phyloP scores from a whole-genome alignment of 805 yeast species.

The Phaffomyces antillensis region DNA sequence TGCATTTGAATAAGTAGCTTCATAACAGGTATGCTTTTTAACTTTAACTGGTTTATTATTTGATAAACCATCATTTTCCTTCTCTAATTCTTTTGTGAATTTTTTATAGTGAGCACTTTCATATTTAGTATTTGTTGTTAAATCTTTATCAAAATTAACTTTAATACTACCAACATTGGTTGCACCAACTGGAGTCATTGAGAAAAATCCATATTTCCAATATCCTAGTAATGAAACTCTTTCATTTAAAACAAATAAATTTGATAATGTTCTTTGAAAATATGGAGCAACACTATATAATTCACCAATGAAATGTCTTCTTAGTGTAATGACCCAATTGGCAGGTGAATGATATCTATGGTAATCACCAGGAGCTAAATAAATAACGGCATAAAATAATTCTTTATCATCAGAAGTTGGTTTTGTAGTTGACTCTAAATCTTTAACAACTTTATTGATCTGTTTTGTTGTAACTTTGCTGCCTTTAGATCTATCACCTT shows the following conservation, averaged over 20 bases:
- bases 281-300: constrained; percentile 94
- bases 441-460: constrained; percentile 34
- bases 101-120: constrained; percentile 33
- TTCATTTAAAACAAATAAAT: constrained; percentile 86
- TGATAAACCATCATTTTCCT: not conserved
- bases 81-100: constrained; percentile 12
- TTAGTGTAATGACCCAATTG: constrained; percentile 88
- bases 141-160: constrained; percentile 83
- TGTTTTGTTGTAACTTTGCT: constrained; percentile 14
- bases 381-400: constrained; percentile 83
- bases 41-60: constrained; percentile 29
- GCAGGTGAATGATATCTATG: constrained; percentile 96
- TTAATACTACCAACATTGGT: constrained; percentile 96
- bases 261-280: constrained; percentile 81
- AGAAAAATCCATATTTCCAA: constrained; percentile 95
- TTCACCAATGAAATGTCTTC: constrained; percentile 96
- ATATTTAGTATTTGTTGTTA: constrained; percentile 72
- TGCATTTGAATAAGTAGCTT: constrained; percentile 85
- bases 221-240: constrained; percentile 91
- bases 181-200: constrained; percentile 99
- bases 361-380: constrained; percentile 96
- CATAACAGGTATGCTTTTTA: constrained; percentile 79
- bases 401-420: constrained; percentile 36
- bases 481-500: constrained; percentile 57
- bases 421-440: constrained; percentile 15